Percentiles rank a stretch among this genome's conserved stretches.
Evolutionary conservation across 441 rosid genomes (phyloP).

Genomic region (Corymbia calophylla): DNA sequence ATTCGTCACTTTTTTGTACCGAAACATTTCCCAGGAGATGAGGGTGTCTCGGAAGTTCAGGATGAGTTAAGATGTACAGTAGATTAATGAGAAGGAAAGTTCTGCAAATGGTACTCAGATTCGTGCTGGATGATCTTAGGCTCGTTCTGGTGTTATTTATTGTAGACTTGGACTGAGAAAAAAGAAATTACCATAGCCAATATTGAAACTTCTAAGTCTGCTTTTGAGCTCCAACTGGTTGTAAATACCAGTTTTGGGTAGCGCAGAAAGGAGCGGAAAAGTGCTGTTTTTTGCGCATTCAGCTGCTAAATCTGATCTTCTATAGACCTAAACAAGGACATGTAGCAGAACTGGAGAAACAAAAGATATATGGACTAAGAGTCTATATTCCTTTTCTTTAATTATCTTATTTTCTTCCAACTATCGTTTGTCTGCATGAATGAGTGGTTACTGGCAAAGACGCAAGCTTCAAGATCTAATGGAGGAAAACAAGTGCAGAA

Average conservation of each 20-base stretch:
- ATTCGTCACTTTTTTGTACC: conserved; percentile 23
- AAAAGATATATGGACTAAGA: not conserved
- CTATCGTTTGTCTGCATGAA: not conserved
- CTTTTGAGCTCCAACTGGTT: not conserved
- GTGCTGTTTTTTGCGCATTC: not conserved
- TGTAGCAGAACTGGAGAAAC: not conserved
- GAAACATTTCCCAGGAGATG: conserved; percentile 8
- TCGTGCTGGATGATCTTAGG: not conserved
- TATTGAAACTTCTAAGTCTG: not conserved
- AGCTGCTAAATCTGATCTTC: not conserved
- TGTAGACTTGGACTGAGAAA: not conserved
- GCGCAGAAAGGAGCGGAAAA: not conserved
- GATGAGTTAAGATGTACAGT: conserved; percentile 22
- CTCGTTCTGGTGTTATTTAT: not conserved
- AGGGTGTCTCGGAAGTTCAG: conserved; percentile 1
- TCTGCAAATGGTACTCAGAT: not conserved
- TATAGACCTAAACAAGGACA: not conserved
- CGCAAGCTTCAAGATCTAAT: not conserved
- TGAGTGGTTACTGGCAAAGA: not conserved
- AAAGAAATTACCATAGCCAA: not conserved
- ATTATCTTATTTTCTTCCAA: not conserved
- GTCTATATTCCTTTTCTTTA: not conserved
- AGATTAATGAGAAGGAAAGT: conserved; percentile 4
- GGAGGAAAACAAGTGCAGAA: not conserved
- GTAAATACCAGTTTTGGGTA: not conserved